A percentile compares a stretch with the other conserved stretches of the same genome.
These are phyloP conservation scores for Phytophthora ohioensis DNA, from an alignment of 352 stramenopile species.

Conservation along the genomic window DNA sequence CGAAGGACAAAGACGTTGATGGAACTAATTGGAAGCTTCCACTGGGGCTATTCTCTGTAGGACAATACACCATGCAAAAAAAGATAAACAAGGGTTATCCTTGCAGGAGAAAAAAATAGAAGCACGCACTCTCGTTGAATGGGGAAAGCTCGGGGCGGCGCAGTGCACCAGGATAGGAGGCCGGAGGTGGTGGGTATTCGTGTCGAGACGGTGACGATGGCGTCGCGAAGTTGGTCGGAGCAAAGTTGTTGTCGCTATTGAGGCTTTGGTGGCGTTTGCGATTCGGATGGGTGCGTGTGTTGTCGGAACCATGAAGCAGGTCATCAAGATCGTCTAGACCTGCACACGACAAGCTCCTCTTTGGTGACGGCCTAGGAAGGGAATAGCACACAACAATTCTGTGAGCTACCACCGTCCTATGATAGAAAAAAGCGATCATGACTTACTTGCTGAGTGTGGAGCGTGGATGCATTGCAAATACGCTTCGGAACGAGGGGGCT, in stretches of 20 bases:
- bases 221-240: constrained; percentile 25
- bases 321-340: constrained; percentile 63
- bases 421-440: background rate
- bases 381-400: constrained; percentile 2
- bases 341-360: constrained; percentile 66
- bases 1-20: constrained; percentile 27
- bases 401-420: constrained; percentile 3
- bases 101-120: constrained; percentile 21
- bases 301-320: constrained; percentile 42
- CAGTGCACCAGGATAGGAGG: constrained; percentile 31
- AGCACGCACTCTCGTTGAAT: constrained; percentile 42
- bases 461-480: constrained; percentile 45
- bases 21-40: constrained; percentile 19
- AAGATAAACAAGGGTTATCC: constrained; percentile 6
- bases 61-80: constrained; percentile 1
- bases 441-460: constrained; percentile 49
- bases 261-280: constrained; percentile 72
- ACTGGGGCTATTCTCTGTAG: constrained; percentile 24
- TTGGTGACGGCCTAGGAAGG: constrained; percentile 57
- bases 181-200: constrained; percentile 25
- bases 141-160: constrained; percentile 35
- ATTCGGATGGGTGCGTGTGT: constrained; percentile 25
- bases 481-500: constrained; percentile 18
- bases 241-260: constrained; percentile 41
- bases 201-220: constrained; percentile 32